Evolutionary conservation across 306 rosid genomes (phyloP).

Genomic region (Quercus berberidifolia): DNA sequence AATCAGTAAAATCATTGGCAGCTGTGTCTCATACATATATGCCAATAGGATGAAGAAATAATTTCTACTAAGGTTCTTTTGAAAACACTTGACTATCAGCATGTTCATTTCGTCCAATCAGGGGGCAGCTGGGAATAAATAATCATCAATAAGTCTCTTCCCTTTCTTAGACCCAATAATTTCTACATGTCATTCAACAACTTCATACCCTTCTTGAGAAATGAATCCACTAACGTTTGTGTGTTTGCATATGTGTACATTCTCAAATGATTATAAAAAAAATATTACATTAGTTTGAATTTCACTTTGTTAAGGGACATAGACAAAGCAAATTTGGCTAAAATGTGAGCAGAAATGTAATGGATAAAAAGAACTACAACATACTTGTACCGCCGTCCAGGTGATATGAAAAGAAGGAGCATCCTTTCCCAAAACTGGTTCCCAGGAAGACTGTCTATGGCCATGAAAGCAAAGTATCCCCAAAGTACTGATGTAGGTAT

Average conservation of each 20-base stretch:
- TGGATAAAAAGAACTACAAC: constrained; percentile 11
- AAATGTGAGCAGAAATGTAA: neutral
- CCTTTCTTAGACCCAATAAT: neutral
- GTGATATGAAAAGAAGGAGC: constrained; percentile 59
- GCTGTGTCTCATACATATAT: neutral
- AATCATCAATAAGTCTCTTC: neutral
- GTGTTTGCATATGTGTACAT: neutral
- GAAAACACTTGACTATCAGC: neutral
- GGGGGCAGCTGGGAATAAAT: neutral
- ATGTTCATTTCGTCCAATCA: neutral
- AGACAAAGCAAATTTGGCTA: neutral
- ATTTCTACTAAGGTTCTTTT: neutral
- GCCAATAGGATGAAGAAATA: neutral
- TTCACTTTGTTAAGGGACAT: neutral
- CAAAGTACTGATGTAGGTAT: constrained; percentile 87
- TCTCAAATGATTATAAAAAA: neutral
- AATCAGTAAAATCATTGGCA: neutral
- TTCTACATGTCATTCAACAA: neutral
- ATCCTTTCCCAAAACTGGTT: constrained; percentile 89
- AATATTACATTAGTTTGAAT: neutral
- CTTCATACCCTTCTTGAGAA: neutral
- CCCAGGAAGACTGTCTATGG: constrained; percentile 93
- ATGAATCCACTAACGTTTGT: neutral
- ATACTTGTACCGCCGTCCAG: constrained; percentile 72
- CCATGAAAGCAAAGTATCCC: constrained; percentile 94